These are phyloP conservation scores for Solanum verrucosum DNA, from an alignment of 257 asterid genomes.

Conservation along the genomic window DNA sequence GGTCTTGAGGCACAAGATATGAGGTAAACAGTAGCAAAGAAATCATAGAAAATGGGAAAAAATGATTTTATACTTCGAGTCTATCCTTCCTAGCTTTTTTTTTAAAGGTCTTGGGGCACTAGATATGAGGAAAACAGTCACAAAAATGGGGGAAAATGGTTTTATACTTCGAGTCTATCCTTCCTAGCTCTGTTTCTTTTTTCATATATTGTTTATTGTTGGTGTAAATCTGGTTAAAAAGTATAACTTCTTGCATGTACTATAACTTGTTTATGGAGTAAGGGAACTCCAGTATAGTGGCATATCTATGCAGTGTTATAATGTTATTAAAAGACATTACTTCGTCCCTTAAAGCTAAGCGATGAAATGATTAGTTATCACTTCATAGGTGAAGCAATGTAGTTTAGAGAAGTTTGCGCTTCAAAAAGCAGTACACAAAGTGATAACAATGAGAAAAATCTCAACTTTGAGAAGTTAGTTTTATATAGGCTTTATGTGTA, in stretches of 20 bases:
- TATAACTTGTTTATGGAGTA: neutral
- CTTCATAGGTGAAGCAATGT: neutral
- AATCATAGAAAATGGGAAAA: neutral
- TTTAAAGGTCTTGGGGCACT: neutral
- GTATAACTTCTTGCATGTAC: neutral
- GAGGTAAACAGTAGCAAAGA: neutral
- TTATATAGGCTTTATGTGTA: neutral
- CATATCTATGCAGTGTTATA: neutral
- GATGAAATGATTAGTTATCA: neutral
- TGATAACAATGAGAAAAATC: neutral
- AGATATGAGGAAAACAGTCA: neutral
- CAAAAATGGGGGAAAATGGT: neutral
- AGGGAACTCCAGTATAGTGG: neutral
- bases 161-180: neutral
- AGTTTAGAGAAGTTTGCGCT: neutral
- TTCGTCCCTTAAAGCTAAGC: neutral
- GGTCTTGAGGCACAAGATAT: neutral
- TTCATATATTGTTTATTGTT: neutral
- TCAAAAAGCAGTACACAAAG: neutral
- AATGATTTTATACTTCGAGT: neutral
- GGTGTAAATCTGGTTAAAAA: neutral
- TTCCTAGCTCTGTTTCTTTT: neutral
- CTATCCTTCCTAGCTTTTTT: neutral
- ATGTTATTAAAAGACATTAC: neutral
- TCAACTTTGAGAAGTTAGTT: neutral